Base-by-base conservation (phyloP, 164 flowering plant genomes). In the Vitis amurensis region DNA sequence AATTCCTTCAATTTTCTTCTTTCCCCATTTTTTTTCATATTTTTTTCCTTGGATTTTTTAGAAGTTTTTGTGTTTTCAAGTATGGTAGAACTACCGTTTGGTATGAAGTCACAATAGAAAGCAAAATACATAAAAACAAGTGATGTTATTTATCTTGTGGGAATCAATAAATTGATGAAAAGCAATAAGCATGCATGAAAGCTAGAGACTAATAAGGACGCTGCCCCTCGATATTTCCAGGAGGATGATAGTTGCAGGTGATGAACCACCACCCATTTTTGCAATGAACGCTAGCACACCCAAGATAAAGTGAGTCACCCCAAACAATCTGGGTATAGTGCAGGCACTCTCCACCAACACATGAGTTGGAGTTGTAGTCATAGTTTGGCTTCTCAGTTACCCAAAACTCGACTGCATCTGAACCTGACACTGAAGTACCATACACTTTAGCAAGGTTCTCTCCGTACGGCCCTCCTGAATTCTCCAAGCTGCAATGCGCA, bases 291-390 rank as follows among this genome's bases (percentile, higher is more conserved):
- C 80, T 75, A 50, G 83, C 89, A 27, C 89, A 82, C 4, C 87
- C 88, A 2, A 84, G 55, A 8, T 62, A 59, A 7, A 56, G 17
- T 3, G 85, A 50, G 48, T 73, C 56, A 11, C 71, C 63, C 87
- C 89, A 81, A 3, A 81, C 79, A 4, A 86, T 57, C 58, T 80
- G 89, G 0, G 86, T 86, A 59, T 84, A 86, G 58, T 84, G 91
- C 71, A 69, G 37, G 69, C 91, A 84, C n/a, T 72, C 75, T 11
- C 69, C 57, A 0, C 76, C 80, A 3, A 67, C 62, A 50, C 85
- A 81, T 0, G 76, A 55, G 55, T 81, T 78, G 2, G 81, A 68
- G 2, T 10, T n/a, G 66, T 78, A 49, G 64, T 78, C 56, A 44
- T 81, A 81, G 63, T 76, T 4, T 6, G 66, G 53, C 77, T 69